Conservation (phyloP, 257 asterid genomes). For the Osmanthus fragrans region DNA sequence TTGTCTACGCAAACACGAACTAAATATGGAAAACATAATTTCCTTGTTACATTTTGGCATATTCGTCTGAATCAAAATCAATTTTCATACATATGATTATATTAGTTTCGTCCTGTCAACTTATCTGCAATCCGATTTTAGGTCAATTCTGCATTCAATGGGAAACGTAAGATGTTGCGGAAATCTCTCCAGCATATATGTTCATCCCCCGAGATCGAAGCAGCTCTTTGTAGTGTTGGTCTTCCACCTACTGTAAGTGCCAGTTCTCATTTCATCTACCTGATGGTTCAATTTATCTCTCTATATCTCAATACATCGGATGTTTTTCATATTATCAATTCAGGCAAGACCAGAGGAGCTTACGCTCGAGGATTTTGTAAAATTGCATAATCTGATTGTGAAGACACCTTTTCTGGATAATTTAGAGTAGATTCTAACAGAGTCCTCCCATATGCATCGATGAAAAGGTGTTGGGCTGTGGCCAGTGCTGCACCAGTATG, state of each 20-base stretch:
- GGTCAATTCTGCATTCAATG: slow-evolving; percentile 97
- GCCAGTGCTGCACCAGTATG: neutral
- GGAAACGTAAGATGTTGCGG: slow-evolving; percentile 92
- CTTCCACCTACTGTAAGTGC: slow-evolving; percentile 73
- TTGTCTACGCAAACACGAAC: neutral
- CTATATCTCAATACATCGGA: neutral
- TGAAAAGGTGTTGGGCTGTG: neutral
- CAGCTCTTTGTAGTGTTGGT: slow-evolving; percentile 61
- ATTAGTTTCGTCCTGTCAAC: neutral
- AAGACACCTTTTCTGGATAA: slow-evolving; percentile 22
- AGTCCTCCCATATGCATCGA: neutral
- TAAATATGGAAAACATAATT: neutral
- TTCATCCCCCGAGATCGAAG: slow-evolving; percentile 71
- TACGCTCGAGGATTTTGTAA: slow-evolving; percentile 71
- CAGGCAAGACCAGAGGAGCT: slow-evolving; percentile 99
- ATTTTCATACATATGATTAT: neutral
- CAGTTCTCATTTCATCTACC: neutral
- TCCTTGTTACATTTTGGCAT: neutral
- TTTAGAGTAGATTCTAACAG: neutral
- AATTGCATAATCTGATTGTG: slow-evolving; percentile 60
- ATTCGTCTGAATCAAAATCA: neutral
- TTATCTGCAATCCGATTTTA: slow-evolving; percentile 25
- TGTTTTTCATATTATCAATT: neutral
- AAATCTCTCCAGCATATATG: slow-evolving; percentile 86
- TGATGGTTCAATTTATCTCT: neutral